A percentile compares a stretch with the other conserved stretches of the same genome.
Evolutionary conservation across 345 rosid genomes (phyloP).

Genomic region (Anastatica hierochuntica): DNA sequence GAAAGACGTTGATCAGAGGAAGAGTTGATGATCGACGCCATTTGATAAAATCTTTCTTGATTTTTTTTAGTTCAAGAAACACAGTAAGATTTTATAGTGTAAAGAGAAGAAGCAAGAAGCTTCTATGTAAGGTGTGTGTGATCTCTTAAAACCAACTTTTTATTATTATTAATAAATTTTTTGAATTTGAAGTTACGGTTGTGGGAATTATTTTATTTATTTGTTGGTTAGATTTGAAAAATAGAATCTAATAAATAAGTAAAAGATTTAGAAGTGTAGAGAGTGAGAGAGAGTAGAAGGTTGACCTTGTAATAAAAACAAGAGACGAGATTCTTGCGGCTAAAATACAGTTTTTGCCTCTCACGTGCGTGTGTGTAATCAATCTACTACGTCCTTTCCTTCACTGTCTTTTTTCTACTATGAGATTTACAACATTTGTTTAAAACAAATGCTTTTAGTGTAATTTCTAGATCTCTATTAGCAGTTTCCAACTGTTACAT

Average conservation of each 20-base stretch:
- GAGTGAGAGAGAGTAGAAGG: constrained; percentile 26
- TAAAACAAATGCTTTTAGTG: not conserved
- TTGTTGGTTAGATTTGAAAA: constrained; percentile 24
- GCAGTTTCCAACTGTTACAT: constrained; percentile 25
- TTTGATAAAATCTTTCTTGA: no score
- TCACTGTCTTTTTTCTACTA: not conserved
- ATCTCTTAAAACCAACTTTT: constrained; percentile 20
- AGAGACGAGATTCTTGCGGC: constrained; percentile 29
- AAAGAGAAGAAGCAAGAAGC: constrained; percentile 19
- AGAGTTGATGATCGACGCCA: constrained; percentile 20
- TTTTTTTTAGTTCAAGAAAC: no score
- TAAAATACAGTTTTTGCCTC: constrained; percentile 22
- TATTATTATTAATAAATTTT: not conserved
- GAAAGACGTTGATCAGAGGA: constrained; percentile 24
- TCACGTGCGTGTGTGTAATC: constrained; percentile 45
- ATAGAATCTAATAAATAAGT: constrained; percentile 9
- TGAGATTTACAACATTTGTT: constrained; percentile 15
- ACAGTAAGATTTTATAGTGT: constrained; percentile 14
- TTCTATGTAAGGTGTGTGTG: constrained; percentile 26
- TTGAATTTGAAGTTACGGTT: constrained; percentile 19
- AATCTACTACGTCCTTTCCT: constrained; percentile 3
- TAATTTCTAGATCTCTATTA: constrained; percentile 18
- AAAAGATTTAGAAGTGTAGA: constrained; percentile 6
- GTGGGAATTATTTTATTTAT: not conserved
- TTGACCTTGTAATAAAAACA: constrained; percentile 33